Evolutionary conservation across 1,284 basidiomycete species (phyloP).

Genomic region (Trametes polyzona): DNA sequence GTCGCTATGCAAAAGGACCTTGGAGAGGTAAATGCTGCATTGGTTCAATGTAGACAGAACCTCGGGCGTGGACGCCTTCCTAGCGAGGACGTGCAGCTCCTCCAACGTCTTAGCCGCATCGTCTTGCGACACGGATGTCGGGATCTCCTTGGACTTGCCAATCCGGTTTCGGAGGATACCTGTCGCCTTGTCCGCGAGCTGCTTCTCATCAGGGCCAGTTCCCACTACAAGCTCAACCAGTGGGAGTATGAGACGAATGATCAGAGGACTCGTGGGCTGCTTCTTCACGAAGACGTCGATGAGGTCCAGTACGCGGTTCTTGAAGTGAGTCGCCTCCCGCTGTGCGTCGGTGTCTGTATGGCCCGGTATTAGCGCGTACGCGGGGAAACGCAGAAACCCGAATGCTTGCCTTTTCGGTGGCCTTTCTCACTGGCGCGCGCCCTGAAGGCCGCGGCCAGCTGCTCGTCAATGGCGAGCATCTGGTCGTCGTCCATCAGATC

Average conservation of each 20-base stretch:
- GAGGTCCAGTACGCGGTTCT: conserved; percentile 92
- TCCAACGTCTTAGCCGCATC: conserved; percentile 55
- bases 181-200: conserved; percentile 84
- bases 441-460: conserved; percentile 89
- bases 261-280: conserved; percentile 70
- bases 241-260: conserved; percentile 74
- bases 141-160: conserved; percentile 74
- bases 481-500: conserved; percentile 94
- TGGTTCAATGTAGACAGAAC: conserved; percentile 65
- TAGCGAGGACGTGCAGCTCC: conserved; percentile 77
- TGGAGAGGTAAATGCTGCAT: conserved; percentile 76
- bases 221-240: conserved; percentile 75
- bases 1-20: conserved; percentile 53
- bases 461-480: conserved; percentile 96
- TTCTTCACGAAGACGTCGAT: conserved; percentile 84
- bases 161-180: conserved; percentile 79
- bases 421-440: conserved; percentile 66
- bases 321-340: conserved; percentile 90
- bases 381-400: neutral
- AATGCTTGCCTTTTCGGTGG: conserved; percentile 58
- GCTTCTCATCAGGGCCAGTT: conserved; percentile 76
- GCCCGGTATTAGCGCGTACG: neutral
- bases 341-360: conserved; percentile 64
- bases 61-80: conserved; percentile 69
- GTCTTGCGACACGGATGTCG: conserved; percentile 51